Evolutionary conservation across 768 basidiomycete species (phyloP).

Genomic region (Podaxis sp.): DNA sequence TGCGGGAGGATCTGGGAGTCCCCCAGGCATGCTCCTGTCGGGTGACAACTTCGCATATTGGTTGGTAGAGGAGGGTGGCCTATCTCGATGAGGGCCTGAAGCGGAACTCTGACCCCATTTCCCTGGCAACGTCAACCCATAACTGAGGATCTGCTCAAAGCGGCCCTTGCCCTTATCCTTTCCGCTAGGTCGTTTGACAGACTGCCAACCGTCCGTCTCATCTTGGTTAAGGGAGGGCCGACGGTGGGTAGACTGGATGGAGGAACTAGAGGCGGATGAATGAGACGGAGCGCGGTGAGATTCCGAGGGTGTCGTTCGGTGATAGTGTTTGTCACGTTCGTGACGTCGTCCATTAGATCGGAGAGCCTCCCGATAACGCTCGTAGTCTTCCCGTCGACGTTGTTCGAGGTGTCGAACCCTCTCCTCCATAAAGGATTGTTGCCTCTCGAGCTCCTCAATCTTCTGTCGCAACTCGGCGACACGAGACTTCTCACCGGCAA

Average conservation of each 20-base stretch:
- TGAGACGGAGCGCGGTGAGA: neutral
- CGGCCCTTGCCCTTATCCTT: conserved; percentile 6
- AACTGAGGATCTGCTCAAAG: neutral
- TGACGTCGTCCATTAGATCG: neutral
- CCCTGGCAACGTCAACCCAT: neutral
- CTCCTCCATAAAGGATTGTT: conserved; percentile 10
- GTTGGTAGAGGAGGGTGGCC: neutral
- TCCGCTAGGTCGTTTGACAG: neutral
- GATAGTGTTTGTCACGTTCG: neutral
- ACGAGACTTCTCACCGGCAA: conserved; percentile 5
- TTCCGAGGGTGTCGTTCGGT: neutral
- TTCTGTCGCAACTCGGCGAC: conserved; percentile 7
- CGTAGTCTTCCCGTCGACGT: conserved; percentile 9
- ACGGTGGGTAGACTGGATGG: neutral
- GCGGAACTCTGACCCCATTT: neutral
- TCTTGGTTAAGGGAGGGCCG: neutral
- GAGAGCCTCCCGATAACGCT: neutral
- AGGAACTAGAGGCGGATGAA: neutral
- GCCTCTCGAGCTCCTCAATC: conserved; percentile 8
- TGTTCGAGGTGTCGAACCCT: conserved; percentile 6
- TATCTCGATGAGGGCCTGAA: neutral
- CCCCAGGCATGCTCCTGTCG: neutral
- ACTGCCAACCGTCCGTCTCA: conserved; percentile 7
- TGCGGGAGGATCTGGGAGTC: neutral
- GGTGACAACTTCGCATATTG: neutral